These are phyloP conservation scores for Brachypodium distachyon DNA, from an alignment of 202 grass and related monocot genomes.

Conservation along the genomic window DNA sequence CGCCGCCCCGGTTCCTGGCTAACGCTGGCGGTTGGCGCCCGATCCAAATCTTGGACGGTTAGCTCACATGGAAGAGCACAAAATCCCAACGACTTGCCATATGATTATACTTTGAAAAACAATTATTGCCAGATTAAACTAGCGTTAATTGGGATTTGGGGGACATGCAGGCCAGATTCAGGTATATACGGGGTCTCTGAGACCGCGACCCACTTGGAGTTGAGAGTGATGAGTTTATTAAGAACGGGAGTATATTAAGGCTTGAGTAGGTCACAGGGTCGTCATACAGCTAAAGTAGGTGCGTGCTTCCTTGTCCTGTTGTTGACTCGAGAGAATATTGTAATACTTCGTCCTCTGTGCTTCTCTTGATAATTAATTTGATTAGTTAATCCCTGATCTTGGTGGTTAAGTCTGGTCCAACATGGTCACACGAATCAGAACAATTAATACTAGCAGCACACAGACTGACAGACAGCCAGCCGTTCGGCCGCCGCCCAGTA, in stretches of 20 bases:
- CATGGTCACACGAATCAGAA: background rate
- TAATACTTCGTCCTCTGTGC: too few relatives aligned
- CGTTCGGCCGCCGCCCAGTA: constrained; percentile 17
- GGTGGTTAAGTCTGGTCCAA: constrained; percentile 16
- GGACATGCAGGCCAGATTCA: constrained; percentile 39
- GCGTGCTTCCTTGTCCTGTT: background rate
- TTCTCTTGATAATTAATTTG: background rate
- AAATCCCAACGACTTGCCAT: constrained; percentile 21
- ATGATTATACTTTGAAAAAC: background rate
- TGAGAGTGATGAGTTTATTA: background rate
- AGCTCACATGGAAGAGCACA: constrained; percentile 7
- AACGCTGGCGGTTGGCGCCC: background rate
- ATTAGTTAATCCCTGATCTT: constrained; percentile 1
- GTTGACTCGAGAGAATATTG: constrained; percentile 19
- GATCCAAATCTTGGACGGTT: constrained; percentile 12
- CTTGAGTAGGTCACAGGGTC: background rate
- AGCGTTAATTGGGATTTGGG: constrained; percentile 37
- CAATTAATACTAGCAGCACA: background rate
- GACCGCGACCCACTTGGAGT: constrained; percentile 11
- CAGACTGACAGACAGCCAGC: constrained; percentile 11
- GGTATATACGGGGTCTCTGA: constrained; percentile 11
- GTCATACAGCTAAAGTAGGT: background rate
- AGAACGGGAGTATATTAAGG: background rate
- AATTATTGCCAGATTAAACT: constrained; percentile 17
- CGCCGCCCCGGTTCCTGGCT: background rate